phyloP scores from a whole-genome alignment of 2,329 filamentous ascomycete genomes.

The Plenodomus biglobosus region DNA sequence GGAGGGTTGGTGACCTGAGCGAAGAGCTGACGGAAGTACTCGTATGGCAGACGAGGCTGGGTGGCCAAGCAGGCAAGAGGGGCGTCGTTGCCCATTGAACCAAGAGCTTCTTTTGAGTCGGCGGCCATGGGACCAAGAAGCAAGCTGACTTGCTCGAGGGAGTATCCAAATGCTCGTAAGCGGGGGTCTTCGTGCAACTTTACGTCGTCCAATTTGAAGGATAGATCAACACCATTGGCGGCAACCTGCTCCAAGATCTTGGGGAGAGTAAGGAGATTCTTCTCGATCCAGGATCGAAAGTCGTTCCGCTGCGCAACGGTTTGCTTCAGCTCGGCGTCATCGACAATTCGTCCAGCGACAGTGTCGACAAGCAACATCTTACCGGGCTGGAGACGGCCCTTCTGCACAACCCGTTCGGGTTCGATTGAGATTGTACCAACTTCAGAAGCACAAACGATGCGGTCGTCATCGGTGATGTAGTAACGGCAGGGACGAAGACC shows the following conservation, averaged over 20 bases:
- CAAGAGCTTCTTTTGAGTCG: constrained; percentile 94
- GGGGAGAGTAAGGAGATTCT: constrained; percentile 79
- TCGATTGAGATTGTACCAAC: constrained; percentile 92
- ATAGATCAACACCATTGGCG: constrained; percentile 63
- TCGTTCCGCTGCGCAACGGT: constrained; percentile 84
- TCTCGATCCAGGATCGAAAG: constrained; percentile 85
- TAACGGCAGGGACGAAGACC: constrained; percentile 93
- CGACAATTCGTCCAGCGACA: constrained; percentile 85
- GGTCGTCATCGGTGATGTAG: constrained; percentile 95
- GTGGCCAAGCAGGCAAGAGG: constrained; percentile 89
- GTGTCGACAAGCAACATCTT: constrained; percentile 97
- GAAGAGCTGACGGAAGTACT: constrained; percentile 97
- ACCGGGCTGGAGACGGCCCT: constrained; percentile 89
- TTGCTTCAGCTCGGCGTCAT: constrained; percentile 87
- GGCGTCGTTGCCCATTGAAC: constrained; percentile 97
- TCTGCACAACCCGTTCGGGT: constrained; percentile 85
- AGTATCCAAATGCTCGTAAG: constrained; percentile 87
- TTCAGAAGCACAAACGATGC: constrained; percentile 95
- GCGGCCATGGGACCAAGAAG: constrained; percentile 93
- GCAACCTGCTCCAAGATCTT: constrained; percentile 66
- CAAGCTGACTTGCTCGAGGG: constrained; percentile 90
- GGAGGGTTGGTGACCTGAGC: constrained; percentile 97
- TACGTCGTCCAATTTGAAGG: constrained; percentile 65
- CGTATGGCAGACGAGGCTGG: constrained; percentile 83
- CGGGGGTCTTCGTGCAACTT: constrained; percentile 82